These are phyloP conservation scores for Fusarium bactridioides DNA, from an alignment of 2,329 filamentous ascomycete species.

Conservation along the genomic window DNA sequence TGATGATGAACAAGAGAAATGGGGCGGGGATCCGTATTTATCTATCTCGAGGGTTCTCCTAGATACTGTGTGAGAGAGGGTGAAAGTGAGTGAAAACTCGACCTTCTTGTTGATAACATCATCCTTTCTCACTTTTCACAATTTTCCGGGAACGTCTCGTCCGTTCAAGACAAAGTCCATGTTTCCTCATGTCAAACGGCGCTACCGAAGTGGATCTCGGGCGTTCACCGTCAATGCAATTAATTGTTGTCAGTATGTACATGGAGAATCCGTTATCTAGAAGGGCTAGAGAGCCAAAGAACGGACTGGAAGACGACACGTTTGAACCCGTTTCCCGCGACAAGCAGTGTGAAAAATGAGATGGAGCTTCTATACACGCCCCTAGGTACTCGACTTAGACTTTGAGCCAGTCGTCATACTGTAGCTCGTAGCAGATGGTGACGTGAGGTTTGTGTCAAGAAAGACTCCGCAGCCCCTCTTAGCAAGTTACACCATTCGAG, in stretches of 20 bases:
- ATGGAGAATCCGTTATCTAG: constrained; percentile 21
- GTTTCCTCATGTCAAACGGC: constrained; percentile 12
- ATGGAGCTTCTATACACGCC: not conserved
- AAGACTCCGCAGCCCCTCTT: constrained; percentile 31
- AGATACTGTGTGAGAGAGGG: not conserved
- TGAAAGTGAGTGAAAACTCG: constrained; percentile 21
- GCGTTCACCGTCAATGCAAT: constrained; percentile 32
- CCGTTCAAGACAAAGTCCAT: constrained; percentile 5
- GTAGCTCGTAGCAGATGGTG: constrained; percentile 9
- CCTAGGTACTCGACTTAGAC: not conserved
- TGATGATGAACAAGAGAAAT: constrained; percentile 10
- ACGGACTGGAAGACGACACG: constrained; percentile 6
- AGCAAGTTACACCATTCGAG: constrained; percentile 26
- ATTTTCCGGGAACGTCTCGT: not conserved
- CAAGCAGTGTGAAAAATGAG: constrained; percentile 14
- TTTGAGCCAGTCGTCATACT: constrained; percentile 26
- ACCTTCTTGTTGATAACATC: constrained; percentile 34
- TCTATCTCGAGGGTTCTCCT: constrained; percentile 8
- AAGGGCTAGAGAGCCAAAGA: constrained; percentile 6
- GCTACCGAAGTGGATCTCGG: constrained; percentile 34
- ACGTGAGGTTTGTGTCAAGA: constrained; percentile 25
- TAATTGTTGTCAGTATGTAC: not conserved
- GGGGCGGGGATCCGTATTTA: constrained; percentile 33
- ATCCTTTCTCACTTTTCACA: not conserved
- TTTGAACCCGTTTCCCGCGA: constrained; percentile 28